phyloP scores from a whole-genome alignment of 257 asterid species.

The Handroanthus guayacan region DNA sequence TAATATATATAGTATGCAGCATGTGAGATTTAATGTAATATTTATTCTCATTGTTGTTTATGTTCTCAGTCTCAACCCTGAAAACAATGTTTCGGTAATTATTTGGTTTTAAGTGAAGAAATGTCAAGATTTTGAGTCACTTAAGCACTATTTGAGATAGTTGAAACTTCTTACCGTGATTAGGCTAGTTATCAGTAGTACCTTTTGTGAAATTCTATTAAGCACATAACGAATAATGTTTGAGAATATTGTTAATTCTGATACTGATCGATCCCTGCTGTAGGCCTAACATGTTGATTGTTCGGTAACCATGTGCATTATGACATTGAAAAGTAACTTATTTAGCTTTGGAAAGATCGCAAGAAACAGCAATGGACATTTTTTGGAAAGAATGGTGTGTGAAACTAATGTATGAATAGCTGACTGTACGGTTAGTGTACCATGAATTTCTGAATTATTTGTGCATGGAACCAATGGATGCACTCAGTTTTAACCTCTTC shows the following conservation, averaged over 20 bases:
- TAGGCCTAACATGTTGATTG: conserved; percentile 5
- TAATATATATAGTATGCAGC: no score
- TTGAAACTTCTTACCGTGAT: not conserved
- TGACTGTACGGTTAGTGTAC: not conserved
- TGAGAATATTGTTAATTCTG: not conserved
- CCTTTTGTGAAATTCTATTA: not conserved
- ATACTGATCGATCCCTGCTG: conserved; percentile 12
- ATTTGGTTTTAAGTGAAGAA: not conserved
- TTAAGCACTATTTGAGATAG: not conserved
- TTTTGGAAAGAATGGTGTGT: not conserved
- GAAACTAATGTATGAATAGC: not conserved
- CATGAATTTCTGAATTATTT: conserved; percentile 14
- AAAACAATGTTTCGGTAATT: not conserved
- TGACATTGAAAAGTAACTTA: not conserved
- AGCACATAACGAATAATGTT: not conserved
- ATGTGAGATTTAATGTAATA: conserved; percentile 1
- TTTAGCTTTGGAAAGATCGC: conserved; percentile 16
- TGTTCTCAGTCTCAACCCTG: not conserved
- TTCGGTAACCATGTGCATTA: not conserved
- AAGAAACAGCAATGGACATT: not conserved
- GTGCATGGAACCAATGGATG: not conserved
- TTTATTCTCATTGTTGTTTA: not conserved
- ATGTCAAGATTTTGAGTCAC: not conserved
- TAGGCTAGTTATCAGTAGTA: conserved; percentile 9
- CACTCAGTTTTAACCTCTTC: not conserved